Conservation (phyloP, 2,329 filamentous ascomycete genomes). For the Fusarium sp. region DNA sequence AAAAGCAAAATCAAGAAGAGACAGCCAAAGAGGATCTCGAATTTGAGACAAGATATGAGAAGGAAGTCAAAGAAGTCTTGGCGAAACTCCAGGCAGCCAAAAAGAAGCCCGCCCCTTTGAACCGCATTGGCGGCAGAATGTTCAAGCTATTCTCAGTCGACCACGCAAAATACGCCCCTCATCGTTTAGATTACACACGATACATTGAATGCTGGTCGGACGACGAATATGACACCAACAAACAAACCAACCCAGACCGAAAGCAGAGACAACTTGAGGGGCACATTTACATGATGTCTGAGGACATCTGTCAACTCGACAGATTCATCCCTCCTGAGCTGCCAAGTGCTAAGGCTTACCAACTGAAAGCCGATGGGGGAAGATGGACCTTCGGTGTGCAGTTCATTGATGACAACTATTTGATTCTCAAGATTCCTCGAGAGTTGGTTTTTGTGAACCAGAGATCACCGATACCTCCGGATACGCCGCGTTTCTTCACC, state of each 20-base stretch:
- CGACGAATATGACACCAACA: neutral
- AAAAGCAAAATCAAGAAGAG: no score
- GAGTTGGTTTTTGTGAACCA: neutral
- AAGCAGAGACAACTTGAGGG: neutral
- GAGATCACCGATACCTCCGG: neutral
- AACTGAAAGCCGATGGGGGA: rapidly evolving
- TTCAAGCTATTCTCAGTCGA: neutral
- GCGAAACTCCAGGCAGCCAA: neutral
- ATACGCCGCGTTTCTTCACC: neutral
- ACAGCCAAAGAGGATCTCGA: neutral
- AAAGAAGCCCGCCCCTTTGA: neutral
- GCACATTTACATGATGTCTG: neutral
- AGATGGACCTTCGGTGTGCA: neutral
- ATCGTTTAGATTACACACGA: neutral
- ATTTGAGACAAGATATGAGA: neutral
- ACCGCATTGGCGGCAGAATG: neutral
- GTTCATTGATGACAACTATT: neutral
- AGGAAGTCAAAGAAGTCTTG: neutral
- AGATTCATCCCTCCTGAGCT: neutral
- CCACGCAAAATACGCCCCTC: neutral
- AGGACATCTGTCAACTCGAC: rapidly evolving
- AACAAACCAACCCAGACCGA: neutral
- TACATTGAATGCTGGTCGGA: neutral
- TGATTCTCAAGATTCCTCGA: neutral
- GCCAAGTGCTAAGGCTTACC: neutral